Conservation (phyloP, 805 yeast species). For the Wickerhamiella occidentalis region DNA sequence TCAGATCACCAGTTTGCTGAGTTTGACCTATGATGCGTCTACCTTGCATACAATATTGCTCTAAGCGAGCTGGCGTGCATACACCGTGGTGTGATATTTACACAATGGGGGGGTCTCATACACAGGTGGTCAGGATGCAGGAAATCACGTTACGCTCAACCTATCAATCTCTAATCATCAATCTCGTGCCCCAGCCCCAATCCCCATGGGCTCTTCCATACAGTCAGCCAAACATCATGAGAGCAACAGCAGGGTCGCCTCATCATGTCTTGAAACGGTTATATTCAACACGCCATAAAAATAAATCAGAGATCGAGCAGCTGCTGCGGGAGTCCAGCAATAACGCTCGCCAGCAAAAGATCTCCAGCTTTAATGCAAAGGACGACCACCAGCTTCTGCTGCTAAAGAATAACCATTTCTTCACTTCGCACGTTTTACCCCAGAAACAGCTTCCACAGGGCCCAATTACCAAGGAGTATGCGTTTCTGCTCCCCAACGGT, state of each 20-base stretch:
- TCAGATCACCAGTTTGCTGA: background rate
- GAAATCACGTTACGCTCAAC: too few relatives aligned
- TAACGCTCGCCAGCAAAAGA: background rate
- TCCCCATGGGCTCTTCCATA: too few relatives aligned
- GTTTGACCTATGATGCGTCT: background rate
- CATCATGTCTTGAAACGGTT: background rate
- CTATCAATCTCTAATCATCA: too few relatives aligned
- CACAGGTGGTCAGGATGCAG: too few relatives aligned
- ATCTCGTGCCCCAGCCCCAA: too few relatives aligned
- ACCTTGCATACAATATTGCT: background rate
- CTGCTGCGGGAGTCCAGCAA: background rate
- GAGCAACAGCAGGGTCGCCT: too few relatives aligned
- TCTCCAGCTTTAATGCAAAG: background rate
- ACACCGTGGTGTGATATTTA: background rate
- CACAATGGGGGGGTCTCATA: too few relatives aligned
- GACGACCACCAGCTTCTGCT: background rate
- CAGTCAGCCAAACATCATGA: too few relatives aligned
- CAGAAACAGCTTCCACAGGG: background rate
- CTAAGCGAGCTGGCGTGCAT: conserved; percentile 1
- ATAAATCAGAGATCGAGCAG: background rate
- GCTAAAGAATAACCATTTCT: conserved; percentile 33
- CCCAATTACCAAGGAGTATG: conserved; percentile 13
- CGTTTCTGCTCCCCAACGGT: conserved; percentile 12
- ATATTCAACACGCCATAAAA: background rate
- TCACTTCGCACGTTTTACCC: conserved; percentile 32